Base-by-base conservation (phyloP, 78 protist species). In the Planoprotostelium fungivorum region DNA sequence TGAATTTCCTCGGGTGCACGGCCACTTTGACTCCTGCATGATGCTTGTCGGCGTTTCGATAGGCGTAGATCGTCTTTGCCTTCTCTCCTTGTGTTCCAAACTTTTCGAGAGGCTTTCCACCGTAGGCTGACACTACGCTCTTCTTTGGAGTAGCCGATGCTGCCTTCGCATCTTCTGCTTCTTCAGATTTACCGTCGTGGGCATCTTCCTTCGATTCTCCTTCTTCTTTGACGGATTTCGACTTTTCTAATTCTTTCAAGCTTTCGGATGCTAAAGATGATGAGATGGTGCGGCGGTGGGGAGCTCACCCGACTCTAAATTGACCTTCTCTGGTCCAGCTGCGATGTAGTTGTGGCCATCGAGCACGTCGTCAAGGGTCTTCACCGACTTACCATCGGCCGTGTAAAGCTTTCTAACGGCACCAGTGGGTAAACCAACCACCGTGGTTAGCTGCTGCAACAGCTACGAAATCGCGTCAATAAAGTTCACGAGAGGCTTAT, bases 61-160 rank as follows among this genome's bases (percentile, higher is more conserved):
- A 90, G n/a, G 34, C 84, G 37, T 63, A 38, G 23, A 88, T 84
- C 28, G 86, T 85, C 0, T 88, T 88, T 37, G 89, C 87, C 86
- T 91, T 87, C 25, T 91, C 93, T 0, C 90, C 86, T 91, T 91
- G 94, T 34, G 86, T 1, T 83, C 94, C 94, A 84, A 91, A 91
- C 84, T 91, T 91, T 85, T 88, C 73, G 5, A 51, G 5, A 5
- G 73, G 73, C 73, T 51, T 51, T 51, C 16, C 16, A 16, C 31
- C 31, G 5, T 5, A 25, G 31, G 16, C 31, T 25, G 73, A 51
- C 73, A 51, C 16, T n/a, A n/a, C n/a, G n/a, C n/a, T n/a, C n/a
- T n/a, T n/a, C n/a, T n/a, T n/a, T n/a, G n/a, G n/a, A n/a, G n/a
- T n/a, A n/a, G n/a, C n/a, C n/a, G n/a, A n/a, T n/a, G n/a, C n/a